Percentiles rank a stretch among this genome's conserved stretches.
Evolutionary conservation across 495 filamentous ascomycete genomes (phyloP).

Genomic region (Pseudotulostoma volvatum): DNA sequence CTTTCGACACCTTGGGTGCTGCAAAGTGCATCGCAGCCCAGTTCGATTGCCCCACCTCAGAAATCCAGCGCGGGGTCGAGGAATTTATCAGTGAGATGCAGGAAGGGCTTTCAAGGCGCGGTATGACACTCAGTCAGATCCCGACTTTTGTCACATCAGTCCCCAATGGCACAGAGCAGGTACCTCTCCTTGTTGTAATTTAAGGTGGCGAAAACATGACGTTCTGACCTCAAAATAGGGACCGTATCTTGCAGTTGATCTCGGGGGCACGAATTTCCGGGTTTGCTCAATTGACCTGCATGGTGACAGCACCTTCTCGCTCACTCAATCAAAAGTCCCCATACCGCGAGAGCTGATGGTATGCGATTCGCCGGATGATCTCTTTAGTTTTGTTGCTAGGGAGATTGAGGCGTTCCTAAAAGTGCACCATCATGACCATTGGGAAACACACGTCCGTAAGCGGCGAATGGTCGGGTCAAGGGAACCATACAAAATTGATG

Average conservation of each 20-base stretch:
- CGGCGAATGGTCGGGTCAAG: slow-evolving; percentile 36
- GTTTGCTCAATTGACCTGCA: slow-evolving; percentile 88
- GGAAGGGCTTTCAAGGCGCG: slow-evolving; percentile 66
- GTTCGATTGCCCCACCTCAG: slow-evolving; percentile 70
- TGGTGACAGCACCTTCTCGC: slow-evolving; percentile 80
- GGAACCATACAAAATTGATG: slow-evolving; percentile 41
- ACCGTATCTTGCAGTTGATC: slow-evolving; percentile 86
- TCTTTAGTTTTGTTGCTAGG: slow-evolving; percentile 85
- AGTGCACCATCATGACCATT: slow-evolving; percentile 80
- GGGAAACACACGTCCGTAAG: slow-evolving; percentile 48
- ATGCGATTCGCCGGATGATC: slow-evolving; percentile 67
- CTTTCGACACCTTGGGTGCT: slow-evolving; percentile 27
- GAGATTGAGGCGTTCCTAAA: slow-evolving; percentile 79
- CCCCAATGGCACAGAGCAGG: slow-evolving; percentile 93
- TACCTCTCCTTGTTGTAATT: slow-evolving; percentile 7
- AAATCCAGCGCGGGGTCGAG: slow-evolving; percentile 61
- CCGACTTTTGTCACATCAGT: slow-evolving; percentile 92
- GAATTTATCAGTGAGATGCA: slow-evolving; percentile 80
- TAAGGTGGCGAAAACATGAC: too few relatives aligned
- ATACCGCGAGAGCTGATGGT: slow-evolving; percentile 85
- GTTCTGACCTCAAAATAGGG: slow-evolving; percentile 50
- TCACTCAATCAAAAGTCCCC: slow-evolving; percentile 80
- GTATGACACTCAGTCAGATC: slow-evolving; percentile 79
- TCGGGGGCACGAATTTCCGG: slow-evolving; percentile 95
- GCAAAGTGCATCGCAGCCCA: slow-evolving; percentile 63